phyloP scores from a whole-genome alignment of 1,139 yeast genomes.

The Suhomyces guaymorum region DNA sequence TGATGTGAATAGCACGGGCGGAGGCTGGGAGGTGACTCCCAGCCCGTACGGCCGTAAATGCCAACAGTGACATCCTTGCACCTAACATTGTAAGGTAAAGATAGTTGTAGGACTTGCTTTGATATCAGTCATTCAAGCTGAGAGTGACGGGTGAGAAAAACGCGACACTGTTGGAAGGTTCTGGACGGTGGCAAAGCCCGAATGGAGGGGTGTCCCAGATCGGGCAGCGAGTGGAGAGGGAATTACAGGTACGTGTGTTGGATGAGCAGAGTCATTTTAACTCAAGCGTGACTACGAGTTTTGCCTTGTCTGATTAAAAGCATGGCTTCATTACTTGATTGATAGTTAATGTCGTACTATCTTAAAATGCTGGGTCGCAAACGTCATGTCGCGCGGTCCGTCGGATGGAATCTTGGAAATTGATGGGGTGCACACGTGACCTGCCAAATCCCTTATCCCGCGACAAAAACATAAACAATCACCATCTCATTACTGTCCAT shows the following conservation, averaged over 20 bases:
- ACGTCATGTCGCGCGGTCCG: neutral
- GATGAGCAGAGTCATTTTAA: too few species aligned
- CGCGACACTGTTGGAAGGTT: constrained; percentile 4
- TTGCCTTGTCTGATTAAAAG: too few species aligned
- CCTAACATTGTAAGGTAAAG: constrained; percentile 7
- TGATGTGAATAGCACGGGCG: constrained; percentile 4
- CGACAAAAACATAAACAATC: constrained; percentile 9
- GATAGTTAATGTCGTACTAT: too few species aligned
- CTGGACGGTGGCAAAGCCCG: neutral
- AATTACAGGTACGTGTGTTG: too few species aligned
- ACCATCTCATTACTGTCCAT: too few species aligned
- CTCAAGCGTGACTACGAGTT: too few species aligned
- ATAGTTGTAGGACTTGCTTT: neutral
- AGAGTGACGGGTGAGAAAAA: constrained; percentile 2
- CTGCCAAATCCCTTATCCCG: neutral
- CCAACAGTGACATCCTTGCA: constrained; percentile 4
- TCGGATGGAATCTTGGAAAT: neutral
- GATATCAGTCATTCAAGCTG: neutral
- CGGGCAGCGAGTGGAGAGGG: too few species aligned
- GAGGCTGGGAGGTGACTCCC: constrained; percentile 3
- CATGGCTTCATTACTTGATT: too few species aligned
- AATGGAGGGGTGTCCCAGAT: too few species aligned
- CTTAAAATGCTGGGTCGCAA: neutral
- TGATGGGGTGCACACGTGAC: neutral
- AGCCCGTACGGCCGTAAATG: constrained; percentile 3